phyloP scores from a whole-genome alignment of 495 filamentous ascomycete genomes.

The Aspergillus ellipticus region DNA sequence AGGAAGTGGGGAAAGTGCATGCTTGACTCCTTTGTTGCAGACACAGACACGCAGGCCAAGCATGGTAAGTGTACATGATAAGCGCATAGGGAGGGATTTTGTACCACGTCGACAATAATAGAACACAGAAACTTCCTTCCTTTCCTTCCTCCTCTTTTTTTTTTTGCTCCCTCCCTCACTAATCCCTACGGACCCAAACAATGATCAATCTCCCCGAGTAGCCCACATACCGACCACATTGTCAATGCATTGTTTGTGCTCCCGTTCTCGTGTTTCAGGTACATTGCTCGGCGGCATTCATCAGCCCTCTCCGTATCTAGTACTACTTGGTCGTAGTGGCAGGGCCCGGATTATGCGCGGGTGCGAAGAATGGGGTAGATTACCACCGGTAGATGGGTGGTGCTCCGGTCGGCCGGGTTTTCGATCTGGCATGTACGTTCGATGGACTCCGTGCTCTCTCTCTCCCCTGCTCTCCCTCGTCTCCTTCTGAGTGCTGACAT shows the following conservation, averaged over 20 bases:
- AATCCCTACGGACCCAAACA: neutral
- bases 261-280: conserved; percentile 7
- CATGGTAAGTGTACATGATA: no score
- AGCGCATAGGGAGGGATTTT: no score
- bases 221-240: conserved; percentile 1
- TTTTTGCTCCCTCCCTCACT: neutral
- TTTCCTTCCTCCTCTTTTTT: neutral
- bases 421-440: neutral
- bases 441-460: neutral
- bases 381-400: neutral
- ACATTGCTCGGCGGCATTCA: conserved; percentile 8
- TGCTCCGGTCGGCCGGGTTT: neutral
- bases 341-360: neutral
- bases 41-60: no score
- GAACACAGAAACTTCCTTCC: neutral
- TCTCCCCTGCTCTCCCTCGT: neutral
- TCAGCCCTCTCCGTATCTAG: neutral
- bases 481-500: no score
- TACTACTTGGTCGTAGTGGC: neutral
- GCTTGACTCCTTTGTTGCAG: no score
- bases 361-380: neutral
- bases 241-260: conserved; percentile 1
- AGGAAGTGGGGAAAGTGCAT: no score
- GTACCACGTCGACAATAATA: neutral
- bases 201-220: neutral